Percentiles rank a stretch among this genome's conserved stretches.
Conservation (phyloP, 176 grass and related monocot genomes). For the Musa schizocarpa region DNA sequence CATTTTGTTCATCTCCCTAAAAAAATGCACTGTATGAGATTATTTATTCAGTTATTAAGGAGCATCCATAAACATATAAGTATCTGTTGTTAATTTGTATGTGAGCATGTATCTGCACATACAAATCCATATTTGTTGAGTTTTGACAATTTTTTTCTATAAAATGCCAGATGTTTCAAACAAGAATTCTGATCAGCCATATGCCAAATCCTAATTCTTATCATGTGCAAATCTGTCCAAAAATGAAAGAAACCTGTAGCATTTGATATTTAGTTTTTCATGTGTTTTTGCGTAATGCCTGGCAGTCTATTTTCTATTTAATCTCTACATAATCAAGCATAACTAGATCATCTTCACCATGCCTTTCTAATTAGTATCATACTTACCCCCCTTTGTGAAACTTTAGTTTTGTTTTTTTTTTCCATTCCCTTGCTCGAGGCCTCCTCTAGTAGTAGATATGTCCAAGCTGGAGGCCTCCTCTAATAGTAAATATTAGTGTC, state of each 20-base stretch:
- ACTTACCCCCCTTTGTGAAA: neutral
- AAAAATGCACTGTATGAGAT: too few relatives aligned
- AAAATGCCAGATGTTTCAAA: neutral
- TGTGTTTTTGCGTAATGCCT: neutral
- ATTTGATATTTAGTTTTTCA: neutral
- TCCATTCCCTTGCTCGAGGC: neutral
- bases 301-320: neutral
- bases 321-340: neutral
- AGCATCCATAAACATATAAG: too few relatives aligned
- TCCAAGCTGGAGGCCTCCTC: neutral
- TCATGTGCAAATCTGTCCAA: neutral
- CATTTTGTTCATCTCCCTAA: neutral
- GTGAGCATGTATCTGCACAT: too few relatives aligned
- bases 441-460: neutral
- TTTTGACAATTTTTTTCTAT: neutral
- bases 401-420: neutral
- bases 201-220: neutral
- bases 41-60: too few relatives aligned
- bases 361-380: neutral
- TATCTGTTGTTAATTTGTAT: too few relatives aligned
- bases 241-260: neutral
- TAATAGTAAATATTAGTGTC: neutral
- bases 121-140: neutral
- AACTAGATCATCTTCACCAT: neutral
- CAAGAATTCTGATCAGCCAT: neutral